phyloP scores from a whole-genome alignment of 1,139 yeast genomes.

The Geotrichum aggregatum region DNA sequence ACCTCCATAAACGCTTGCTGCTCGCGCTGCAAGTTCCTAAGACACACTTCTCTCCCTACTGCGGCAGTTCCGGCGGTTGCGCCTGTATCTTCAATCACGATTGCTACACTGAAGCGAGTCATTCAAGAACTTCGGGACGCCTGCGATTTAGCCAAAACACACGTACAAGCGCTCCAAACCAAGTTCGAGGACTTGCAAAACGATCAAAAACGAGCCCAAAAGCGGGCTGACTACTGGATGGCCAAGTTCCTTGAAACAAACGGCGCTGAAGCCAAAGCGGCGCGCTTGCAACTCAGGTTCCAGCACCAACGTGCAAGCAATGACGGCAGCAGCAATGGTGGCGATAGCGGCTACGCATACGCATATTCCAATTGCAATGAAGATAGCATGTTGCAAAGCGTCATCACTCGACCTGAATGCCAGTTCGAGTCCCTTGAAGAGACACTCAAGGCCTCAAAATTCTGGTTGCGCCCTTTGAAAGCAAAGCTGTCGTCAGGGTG shows the following conservation, averaged over 20 bases:
- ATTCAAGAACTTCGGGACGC: neutral
- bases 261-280: neutral
- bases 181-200: neutral
- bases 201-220: neutral
- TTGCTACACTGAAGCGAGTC: neutral
- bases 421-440: slow-evolving; percentile 4
- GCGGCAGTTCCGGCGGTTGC: too few species aligned
- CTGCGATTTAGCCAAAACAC: neutral
- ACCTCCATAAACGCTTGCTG: neutral
- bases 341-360: too few species aligned
- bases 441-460: slow-evolving; percentile 5
- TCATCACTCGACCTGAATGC: slow-evolving; percentile 5
- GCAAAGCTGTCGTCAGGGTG: neutral
- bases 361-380: too few species aligned
- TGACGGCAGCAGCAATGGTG: neutral
- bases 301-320: neutral
- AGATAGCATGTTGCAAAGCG: neutral
- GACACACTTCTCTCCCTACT: too few species aligned
- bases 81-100: too few species aligned
- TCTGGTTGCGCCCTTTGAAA: slow-evolving; percentile 6
- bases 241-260: neutral
- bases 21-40: neutral
- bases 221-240: slow-evolving; percentile 7
- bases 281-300: neutral
- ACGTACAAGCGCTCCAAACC: neutral